Percentiles rank a stretch among this genome's conserved stretches.
These are phyloP conservation scores for Calvatia gigantea DNA, from an alignment of 768 basidiomycete genomes.

Conservation along the genomic window DNA sequence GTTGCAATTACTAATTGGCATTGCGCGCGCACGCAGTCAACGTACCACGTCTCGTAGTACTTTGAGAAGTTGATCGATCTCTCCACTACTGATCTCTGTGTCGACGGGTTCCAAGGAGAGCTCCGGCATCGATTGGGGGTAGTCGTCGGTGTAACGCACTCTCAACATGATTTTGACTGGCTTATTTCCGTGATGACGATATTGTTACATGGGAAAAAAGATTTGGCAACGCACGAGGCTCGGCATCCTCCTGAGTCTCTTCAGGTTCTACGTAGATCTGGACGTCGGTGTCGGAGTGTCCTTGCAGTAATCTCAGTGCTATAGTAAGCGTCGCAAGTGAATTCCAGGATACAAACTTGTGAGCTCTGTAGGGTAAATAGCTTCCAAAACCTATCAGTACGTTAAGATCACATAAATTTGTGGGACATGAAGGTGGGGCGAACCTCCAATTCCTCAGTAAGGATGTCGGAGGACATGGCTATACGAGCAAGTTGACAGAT, in stretches of 20 bases:
- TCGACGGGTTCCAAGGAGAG: constrained; percentile 62
- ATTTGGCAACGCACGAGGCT: constrained; percentile 41
- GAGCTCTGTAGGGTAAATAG: constrained; percentile 94
- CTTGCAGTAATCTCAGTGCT: constrained; percentile 53
- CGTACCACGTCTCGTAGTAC: constrained; percentile 57
- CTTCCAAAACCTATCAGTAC: constrained; percentile 74
- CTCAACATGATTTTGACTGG: constrained; percentile 72
- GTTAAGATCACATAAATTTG: constrained; percentile 13
- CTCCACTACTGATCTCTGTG: constrained; percentile 56
- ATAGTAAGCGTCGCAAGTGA: constrained; percentile 23
- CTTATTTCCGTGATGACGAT: constrained; percentile 14
- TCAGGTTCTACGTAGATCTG: constrained; percentile 89
- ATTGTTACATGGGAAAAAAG: constrained; percentile 11
- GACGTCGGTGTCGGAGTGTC: constrained; percentile 78
- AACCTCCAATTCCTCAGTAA: constrained; percentile 93
- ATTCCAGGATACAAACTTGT: constrained; percentile 64
- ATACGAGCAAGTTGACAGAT: constrained; percentile 1
- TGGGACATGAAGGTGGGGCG: constrained; percentile 9
- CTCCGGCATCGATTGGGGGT: constrained; percentile 81
- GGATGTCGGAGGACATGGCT: constrained; percentile 59
- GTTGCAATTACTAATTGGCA: constrained; percentile 10
- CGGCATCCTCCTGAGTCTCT: constrained; percentile 58
- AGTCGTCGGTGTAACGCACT: constrained; percentile 76
- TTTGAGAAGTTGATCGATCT: constrained; percentile 50
- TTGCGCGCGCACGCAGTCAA: constrained; percentile 11